phyloP scores from a whole-genome alignment of 805 yeast genomes.

The Pichia kluyveri region DNA sequence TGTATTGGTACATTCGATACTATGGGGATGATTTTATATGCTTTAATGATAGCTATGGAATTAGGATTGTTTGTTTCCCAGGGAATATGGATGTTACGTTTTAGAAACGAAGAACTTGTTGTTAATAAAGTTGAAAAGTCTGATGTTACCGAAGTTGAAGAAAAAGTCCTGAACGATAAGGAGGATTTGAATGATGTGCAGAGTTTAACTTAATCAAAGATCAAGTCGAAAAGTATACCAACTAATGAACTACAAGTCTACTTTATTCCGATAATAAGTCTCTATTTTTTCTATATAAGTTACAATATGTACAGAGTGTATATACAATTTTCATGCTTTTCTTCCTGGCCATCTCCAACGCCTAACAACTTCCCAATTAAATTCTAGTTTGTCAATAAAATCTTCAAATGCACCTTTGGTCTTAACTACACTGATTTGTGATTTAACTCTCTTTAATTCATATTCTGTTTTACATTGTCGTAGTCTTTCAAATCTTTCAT shows the following conservation, averaged over 20 bases:
- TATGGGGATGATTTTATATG: slow-evolving; percentile 71
- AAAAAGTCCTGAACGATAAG: too few species aligned
- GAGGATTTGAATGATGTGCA: too few species aligned
- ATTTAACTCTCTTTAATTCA: slow-evolving; percentile 15
- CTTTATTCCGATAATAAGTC: too few species aligned
- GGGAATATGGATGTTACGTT: slow-evolving; percentile 54
- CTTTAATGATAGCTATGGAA: slow-evolving; percentile 67
- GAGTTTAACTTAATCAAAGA: too few species aligned
- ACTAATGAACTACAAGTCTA: too few species aligned
- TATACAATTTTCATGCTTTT: neutral
- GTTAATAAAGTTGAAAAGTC: neutral
- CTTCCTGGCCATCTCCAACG: slow-evolving; percentile 25
- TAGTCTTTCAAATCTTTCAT: slow-evolving; percentile 9
- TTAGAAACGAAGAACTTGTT: slow-evolving; percentile 7
- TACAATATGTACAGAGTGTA: neutral
- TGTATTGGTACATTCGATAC: slow-evolving; percentile 57
- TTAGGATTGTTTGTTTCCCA: slow-evolving; percentile 70
- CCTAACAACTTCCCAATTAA: slow-evolving; percentile 25
- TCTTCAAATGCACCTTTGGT: slow-evolving; percentile 15
- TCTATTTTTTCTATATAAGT: neutral
- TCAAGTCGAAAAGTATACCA: too few species aligned
- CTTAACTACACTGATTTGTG: slow-evolving; percentile 1
- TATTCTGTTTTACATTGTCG: slow-evolving; percentile 17
- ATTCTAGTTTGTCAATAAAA: slow-evolving; percentile 17
- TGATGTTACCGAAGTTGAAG: too few species aligned